phyloP scores from a whole-genome alignment of 2,329 filamentous ascomycete species.

The Onygenales sp. region DNA sequence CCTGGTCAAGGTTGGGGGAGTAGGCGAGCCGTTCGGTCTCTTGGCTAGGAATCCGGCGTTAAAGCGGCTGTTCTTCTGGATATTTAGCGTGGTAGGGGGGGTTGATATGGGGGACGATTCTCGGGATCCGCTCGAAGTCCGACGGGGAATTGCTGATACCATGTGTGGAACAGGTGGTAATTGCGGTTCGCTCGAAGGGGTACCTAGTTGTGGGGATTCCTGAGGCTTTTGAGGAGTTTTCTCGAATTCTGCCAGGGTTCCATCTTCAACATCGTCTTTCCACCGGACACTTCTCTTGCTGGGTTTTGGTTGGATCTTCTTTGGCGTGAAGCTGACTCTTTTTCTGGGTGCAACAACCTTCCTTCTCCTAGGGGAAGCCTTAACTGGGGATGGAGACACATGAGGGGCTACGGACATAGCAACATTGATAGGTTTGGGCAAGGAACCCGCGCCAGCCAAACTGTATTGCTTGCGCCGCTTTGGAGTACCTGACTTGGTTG shows the following conservation, averaged over 20 bases:
- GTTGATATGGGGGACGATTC: constrained; percentile 50
- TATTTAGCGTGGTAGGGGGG: constrained; percentile 50
- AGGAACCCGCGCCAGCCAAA: constrained; percentile 22
- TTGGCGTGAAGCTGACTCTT: constrained; percentile 69
- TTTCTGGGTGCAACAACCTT: constrained; percentile 57
- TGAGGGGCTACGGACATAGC: constrained; percentile 23
- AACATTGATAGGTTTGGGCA: constrained; percentile 17
- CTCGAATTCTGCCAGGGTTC: constrained; percentile 79
- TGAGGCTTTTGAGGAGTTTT: constrained; percentile 67
- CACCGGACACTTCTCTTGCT: constrained; percentile 74
- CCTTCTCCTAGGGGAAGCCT: constrained; percentile 70
- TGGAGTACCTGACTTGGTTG: constrained; percentile 63
- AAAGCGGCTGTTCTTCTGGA: constrained; percentile 65
- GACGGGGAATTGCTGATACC: constrained; percentile 43
- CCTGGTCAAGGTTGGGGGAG: constrained; percentile 47
- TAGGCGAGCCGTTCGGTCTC: constrained; percentile 55
- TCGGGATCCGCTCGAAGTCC: constrained; percentile 26
- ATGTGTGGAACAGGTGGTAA: constrained; percentile 35
- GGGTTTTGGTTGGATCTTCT: constrained; percentile 50
- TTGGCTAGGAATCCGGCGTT: constrained; percentile 79
- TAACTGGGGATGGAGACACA: constrained; percentile 53
- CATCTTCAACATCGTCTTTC: constrained; percentile 83
- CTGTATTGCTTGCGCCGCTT: constrained; percentile 55
- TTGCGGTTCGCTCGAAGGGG: constrained; percentile 41
- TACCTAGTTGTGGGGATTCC: constrained; percentile 45